Conservation (phyloP, 306 rosid species). For the Astragalus membranaceus region DNA sequence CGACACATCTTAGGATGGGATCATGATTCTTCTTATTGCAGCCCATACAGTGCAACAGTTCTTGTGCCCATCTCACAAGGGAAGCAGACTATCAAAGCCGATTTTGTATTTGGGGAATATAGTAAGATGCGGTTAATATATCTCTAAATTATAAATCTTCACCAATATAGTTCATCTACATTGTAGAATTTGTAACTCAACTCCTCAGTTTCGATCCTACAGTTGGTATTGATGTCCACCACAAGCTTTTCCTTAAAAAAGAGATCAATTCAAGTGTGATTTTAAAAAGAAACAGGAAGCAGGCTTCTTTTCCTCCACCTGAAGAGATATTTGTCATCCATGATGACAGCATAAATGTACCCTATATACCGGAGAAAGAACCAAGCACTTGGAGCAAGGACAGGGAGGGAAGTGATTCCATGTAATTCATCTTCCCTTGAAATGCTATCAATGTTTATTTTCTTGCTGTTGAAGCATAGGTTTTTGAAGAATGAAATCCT, state of each 20-base stretch:
- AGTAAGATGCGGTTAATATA: slow-evolving; percentile 39
- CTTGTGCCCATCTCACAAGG: slow-evolving; percentile 56
- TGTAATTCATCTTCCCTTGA: slow-evolving; percentile 43
- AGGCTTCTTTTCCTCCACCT: slow-evolving; percentile 34
- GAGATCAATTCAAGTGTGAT: slow-evolving; percentile 35
- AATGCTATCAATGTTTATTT: neutral
- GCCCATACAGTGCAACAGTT: slow-evolving; percentile 73
- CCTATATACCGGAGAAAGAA: slow-evolving; percentile 35
- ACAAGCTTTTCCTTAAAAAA: slow-evolving; percentile 43
- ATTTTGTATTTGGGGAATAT: slow-evolving; percentile 79
- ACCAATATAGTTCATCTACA: neutral
- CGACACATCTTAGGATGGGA: slow-evolving; percentile 11
- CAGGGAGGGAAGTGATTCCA: slow-evolving; percentile 26
- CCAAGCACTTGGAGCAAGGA: slow-evolving; percentile 29
- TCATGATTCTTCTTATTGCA: slow-evolving; percentile 34
- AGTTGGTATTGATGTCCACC: slow-evolving; percentile 91
- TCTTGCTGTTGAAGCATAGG: neutral
- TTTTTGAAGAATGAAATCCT: slow-evolving; percentile 13
- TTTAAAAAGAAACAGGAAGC: slow-evolving; percentile 36
- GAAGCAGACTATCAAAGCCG: slow-evolving; percentile 70
- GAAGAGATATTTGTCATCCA: slow-evolving; percentile 48
- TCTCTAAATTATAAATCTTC: slow-evolving; percentile 3
- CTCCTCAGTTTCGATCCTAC: slow-evolving; percentile 17
- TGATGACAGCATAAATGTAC: slow-evolving; percentile 33
- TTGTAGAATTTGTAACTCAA: neutral